Evolutionary conservation across 768 basidiomycete species (phyloP), one percentile per base, ranked within the genome.

Genomic region (Lentinus tigrinus): DNA sequence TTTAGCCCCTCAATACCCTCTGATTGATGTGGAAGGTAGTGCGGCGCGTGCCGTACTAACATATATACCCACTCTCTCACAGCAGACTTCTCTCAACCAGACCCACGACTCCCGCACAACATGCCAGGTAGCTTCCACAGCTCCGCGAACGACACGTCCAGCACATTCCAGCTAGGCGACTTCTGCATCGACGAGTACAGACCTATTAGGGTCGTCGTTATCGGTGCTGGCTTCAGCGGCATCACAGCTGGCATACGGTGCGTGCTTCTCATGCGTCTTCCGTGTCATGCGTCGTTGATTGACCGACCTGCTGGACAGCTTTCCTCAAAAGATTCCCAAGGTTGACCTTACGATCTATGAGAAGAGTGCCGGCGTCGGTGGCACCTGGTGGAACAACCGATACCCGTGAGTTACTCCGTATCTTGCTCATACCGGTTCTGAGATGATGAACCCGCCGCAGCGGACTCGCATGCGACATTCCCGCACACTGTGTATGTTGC

Each of bases 161-260:
- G 31, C 21, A 54, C 51, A 10, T 69, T 65, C 63, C 56, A 64
- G 10, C 60, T 80, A 23, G 79, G 79, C 2, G 68, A 74, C 37
- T 82, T 83, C 59, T 70, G 75, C 27, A 75, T 85, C 52, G 84
- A 84, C 64, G 81, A 83, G 46, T 65, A 75, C 27, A 75, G 82
- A 26, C 81, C 78, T 17, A 80, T 85, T 53, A 81, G 76, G 61
- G 81, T 85, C 26, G 76, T 81, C 4, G 71, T 77, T 26, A 81
- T 86, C 34, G 85, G 85, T 34, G 82, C 84, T 10, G 84, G 85
- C 2, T 85, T 78, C 67, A 81, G 81, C 46, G 85, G 85, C 3
- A 82, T 86, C 60, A 75, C 79, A 7, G 82, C 84, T 36, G 85
- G 78, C 2, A 83, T 86, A 53, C 74, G 84, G 78, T 81, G 62